Percentiles rank a stretch among this genome's conserved stretches.
These are phyloP conservation scores for Sporisorium scitamineum DNA, from an alignment of 1,284 basidiomycete species.

Conservation along the genomic window DNA sequence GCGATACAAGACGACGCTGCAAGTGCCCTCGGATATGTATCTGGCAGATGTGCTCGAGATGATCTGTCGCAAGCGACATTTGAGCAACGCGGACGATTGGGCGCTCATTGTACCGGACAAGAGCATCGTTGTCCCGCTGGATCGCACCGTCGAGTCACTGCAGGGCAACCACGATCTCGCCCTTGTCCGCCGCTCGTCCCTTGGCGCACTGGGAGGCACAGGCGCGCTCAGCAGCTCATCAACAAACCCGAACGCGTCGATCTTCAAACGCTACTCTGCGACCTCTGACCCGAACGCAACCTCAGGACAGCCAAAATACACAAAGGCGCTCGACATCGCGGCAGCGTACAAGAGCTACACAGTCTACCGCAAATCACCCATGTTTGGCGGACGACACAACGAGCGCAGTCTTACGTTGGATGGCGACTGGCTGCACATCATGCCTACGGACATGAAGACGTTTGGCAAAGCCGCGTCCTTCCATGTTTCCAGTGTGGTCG, in stretches of 20 bases:
- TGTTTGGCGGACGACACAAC: constrained; percentile 80
- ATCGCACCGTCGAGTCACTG: constrained; percentile 92
- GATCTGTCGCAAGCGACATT: constrained; percentile 62
- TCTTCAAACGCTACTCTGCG: constrained; percentile 70
- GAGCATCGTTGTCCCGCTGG: constrained; percentile 85
- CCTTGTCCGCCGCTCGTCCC: constrained; percentile 77
- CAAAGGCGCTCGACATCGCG: constrained; percentile 61
- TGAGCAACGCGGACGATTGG: constrained; percentile 62
- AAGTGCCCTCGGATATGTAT: constrained; percentile 83
- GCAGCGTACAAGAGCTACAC: constrained; percentile 87
- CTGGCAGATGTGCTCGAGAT: constrained; percentile 91
- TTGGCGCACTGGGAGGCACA: constrained; percentile 62
- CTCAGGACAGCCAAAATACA: constrained; percentile 72
- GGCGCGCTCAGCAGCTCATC: constrained; percentile 71
- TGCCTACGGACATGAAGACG: constrained; percentile 69
- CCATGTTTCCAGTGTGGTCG: constrained; percentile 86
- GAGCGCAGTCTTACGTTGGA: constrained; percentile 93
- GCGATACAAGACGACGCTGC: constrained; percentile 68
- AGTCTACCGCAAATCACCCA: constrained; percentile 91
- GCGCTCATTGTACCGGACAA: constrained; percentile 62
- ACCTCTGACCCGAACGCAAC: constrained; percentile 77
- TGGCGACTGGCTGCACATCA: constrained; percentile 86
- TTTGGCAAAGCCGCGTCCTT: constrained; percentile 80
- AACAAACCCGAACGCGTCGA: constrained; percentile 83
- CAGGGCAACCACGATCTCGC: constrained; percentile 87